phyloP scores from a whole-genome alignment of 805 yeast species.

The Saccharomycopsis guyanensis region DNA sequence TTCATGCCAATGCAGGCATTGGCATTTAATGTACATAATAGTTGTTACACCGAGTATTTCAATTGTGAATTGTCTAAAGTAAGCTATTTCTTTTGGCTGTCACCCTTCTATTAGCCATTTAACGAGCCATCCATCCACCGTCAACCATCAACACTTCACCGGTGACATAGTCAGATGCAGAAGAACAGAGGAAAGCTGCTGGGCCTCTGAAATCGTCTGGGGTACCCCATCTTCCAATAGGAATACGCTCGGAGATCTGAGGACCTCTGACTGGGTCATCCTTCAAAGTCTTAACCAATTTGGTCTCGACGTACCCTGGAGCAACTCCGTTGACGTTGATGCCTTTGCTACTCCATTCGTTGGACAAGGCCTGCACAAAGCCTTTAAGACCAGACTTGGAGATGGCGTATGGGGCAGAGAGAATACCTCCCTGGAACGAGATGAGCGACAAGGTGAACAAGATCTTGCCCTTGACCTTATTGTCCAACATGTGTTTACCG shows the following conservation, averaged over 20 bases:
- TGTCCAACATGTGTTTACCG: conserved; percentile 31
- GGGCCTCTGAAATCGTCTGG: conserved; percentile 39
- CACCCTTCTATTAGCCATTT: too few relatives aligned
- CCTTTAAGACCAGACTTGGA: conserved; percentile 28
- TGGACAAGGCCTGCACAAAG: conserved; percentile 26
- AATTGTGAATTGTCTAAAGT: too few relatives aligned
- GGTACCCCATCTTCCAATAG: conserved; percentile 41
- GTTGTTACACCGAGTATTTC: too few relatives aligned
- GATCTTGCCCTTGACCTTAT: conserved; percentile 32
- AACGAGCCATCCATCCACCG: conserved; percentile 28
- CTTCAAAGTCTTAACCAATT: conserved; percentile 25
- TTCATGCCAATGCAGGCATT: too few relatives aligned
- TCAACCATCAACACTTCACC: conserved; percentile 39
- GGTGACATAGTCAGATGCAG: conserved; percentile 43
- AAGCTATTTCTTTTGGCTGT: too few relatives aligned
- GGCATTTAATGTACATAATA: too few relatives aligned
- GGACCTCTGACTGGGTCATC: conserved; percentile 23
- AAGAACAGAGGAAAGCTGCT: conserved; percentile 37
- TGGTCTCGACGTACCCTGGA: conserved; percentile 30
- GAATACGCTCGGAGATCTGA: conserved; percentile 30
- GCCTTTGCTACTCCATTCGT: conserved; percentile 29
- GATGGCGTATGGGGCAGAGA: conserved; percentile 32
- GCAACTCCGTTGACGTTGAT: conserved; percentile 30
- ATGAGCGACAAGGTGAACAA: conserved; percentile 36
- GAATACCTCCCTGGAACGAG: conserved; percentile 35